Percentiles rank a stretch among this genome's conserved stretches.
Conservation (phyloP, 768 basidiomycete species). For the Cystoderma amianthinum region DNA sequence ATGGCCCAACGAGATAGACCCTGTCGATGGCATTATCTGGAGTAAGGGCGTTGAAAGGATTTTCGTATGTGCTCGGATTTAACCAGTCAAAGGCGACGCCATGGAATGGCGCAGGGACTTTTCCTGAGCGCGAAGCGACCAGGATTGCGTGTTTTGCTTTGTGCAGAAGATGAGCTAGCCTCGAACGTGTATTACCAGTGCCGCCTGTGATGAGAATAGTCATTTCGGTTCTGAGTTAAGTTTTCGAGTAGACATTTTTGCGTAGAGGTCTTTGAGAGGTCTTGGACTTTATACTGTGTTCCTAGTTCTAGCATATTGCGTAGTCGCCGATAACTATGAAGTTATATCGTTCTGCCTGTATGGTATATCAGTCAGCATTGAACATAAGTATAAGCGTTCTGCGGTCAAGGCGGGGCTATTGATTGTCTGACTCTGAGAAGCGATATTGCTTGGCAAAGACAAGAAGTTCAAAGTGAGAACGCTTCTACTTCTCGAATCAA, state of each 20-base stretch:
- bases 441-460: too few relatives aligned
- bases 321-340: too few relatives aligned
- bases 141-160: conserved; percentile 16
- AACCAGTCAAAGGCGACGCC: conserved; percentile 28
- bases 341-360: too few relatives aligned
- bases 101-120: conserved; percentile 15
- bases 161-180: conserved; percentile 18
- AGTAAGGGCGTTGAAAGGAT: conserved; percentile 18
- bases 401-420: too few relatives aligned
- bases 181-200: conserved; percentile 23
- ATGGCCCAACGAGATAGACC: conserved; percentile 23
- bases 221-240: conserved; percentile 10
- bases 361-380: too few relatives aligned
- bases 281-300: too few relatives aligned
- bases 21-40: conserved; percentile 13
- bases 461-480: too few relatives aligned
- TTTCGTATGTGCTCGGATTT: conserved; percentile 20
- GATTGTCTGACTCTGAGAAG: too few relatives aligned
- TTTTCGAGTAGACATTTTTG: too few relatives aligned
- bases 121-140: conserved; percentile 20
- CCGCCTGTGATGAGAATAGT: conserved; percentile 29
- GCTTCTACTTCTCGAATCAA: too few relatives aligned
- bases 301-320: background rate
- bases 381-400: too few relatives aligned
- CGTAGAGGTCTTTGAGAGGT: too few relatives aligned